phyloP scores from a whole-genome alignment of 192 early-diverging fungal species.

The Podila epigama region DNA sequence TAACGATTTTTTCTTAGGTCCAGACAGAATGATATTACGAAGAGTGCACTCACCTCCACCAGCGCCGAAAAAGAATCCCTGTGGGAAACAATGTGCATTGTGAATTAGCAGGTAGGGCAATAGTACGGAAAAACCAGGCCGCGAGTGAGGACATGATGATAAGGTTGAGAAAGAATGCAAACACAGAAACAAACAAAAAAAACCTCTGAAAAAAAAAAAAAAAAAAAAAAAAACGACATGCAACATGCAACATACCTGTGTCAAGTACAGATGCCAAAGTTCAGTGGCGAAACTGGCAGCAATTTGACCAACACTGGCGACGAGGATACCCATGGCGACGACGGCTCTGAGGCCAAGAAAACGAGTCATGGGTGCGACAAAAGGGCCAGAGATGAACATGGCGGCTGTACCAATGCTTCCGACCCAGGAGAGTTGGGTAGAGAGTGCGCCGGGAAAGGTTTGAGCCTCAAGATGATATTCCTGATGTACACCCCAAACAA shows the following conservation, averaged over 20 bases:
- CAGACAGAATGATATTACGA: not conserved
- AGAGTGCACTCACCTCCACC: slow-evolving; percentile 4
- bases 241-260: not conserved
- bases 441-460: slow-evolving; percentile 22
- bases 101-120: too few relatives aligned
- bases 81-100: not conserved
- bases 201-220: not conserved
- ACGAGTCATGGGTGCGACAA: slow-evolving; percentile 41
- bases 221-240: too few relatives aligned
- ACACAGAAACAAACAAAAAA: not conserved
- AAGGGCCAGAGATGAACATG: slow-evolving; percentile 54
- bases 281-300: slow-evolving; percentile 66
- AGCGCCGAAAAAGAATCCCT: slow-evolving; percentile 5
- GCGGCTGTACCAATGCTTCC: slow-evolving; percentile 55
- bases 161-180: too few relatives aligned
- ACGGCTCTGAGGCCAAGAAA: slow-evolving; percentile 31
- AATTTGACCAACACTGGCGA: slow-evolving; percentile 62
- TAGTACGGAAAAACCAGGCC: too few relatives aligned
- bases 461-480: slow-evolving; percentile 7
- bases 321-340: slow-evolving; percentile 31
- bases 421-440: slow-evolving; percentile 35
- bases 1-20: not conserved
- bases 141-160: too few relatives aligned
- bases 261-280: slow-evolving; percentile 15
- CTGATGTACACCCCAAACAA: slow-evolving; percentile 44